Percentiles rank a stretch among this genome's conserved stretches.
Evolutionary conservation across 352 stramenopile species (phyloP).

Genomic region (Lagenidium sp.): DNA sequence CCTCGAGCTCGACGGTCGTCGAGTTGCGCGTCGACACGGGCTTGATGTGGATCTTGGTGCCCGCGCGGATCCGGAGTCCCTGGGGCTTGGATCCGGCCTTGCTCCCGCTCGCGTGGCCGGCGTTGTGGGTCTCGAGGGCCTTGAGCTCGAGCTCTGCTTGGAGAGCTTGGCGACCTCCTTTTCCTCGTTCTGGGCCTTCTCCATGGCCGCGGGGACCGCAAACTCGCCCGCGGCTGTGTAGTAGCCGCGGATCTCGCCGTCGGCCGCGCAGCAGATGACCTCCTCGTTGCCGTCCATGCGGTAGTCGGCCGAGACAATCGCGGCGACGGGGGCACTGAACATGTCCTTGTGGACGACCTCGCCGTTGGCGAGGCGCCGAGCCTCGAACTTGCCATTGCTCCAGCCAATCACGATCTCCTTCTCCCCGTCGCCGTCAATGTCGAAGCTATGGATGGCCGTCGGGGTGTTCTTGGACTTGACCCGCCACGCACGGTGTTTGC

Average conservation of each 20-base stretch:
- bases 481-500: conserved; percentile 80
- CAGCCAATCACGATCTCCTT: conserved; percentile 87
- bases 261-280: conserved; percentile 78
- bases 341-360: conserved; percentile 81
- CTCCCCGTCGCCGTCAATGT: conserved; percentile 87
- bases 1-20: conserved; percentile 63
- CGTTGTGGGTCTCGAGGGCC: conserved; percentile 42
- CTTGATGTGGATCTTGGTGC: conserved; percentile 54
- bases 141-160: conserved; percentile 76
- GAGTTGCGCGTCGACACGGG: conserved; percentile 40
- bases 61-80: conserved; percentile 38
- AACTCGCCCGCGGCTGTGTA: conserved; percentile 37
- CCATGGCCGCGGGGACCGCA: conserved; percentile 15
- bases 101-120: conserved; percentile 13
- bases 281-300: conserved; percentile 83
- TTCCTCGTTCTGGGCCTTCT: conserved; percentile 46
- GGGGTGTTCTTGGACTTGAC: conserved; percentile 89
- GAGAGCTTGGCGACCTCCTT: conserved; percentile 78
- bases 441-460: conserved; percentile 76
- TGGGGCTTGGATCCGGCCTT: conserved; percentile 18
- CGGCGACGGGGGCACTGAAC: conserved; percentile 47
- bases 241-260: conserved; percentile 79
- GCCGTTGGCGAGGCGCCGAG: conserved; percentile 61
- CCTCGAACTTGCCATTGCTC: conserved; percentile 87
- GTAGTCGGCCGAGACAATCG: conserved; percentile 79